Evolutionary conservation across 306 rosid species (phyloP).

Genomic region (Dalbergia oliveri): DNA sequence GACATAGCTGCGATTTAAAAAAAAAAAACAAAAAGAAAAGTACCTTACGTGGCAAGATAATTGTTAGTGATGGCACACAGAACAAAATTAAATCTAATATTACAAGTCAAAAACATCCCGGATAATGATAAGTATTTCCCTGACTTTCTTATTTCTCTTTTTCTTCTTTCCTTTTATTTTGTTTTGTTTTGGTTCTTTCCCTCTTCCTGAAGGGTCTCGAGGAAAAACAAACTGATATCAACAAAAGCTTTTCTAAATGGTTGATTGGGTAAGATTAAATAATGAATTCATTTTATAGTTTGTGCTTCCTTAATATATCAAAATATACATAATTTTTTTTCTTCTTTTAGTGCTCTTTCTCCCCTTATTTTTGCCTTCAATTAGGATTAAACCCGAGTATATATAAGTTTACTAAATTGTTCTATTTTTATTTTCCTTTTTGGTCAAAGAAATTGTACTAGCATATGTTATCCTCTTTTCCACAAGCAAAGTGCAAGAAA

Average conservation of each 20-base stretch:
- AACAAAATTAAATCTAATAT: slow-evolving; percentile 36
- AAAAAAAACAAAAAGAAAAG: background rate
- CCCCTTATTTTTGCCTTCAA: background rate
- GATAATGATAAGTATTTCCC: slow-evolving; percentile 1
- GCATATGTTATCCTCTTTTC: background rate
- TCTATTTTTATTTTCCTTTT: too few species aligned
- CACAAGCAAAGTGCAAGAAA: slow-evolving; percentile 19
- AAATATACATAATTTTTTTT: background rate
- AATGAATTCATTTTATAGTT: slow-evolving; percentile 15
- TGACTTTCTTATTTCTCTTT: background rate
- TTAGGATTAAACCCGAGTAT: background rate
- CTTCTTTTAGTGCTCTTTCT: background rate
- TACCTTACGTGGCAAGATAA: slow-evolving; percentile 5
- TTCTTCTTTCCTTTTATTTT: background rate
- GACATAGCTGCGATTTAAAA: background rate
- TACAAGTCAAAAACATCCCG: background rate
- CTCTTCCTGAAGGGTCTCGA: background rate
- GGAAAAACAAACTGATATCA: slow-evolving; percentile 20
- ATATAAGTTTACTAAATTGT: too few species aligned
- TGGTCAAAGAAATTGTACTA: slow-evolving; percentile 21
- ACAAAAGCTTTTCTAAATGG: background rate
- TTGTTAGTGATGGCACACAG: slow-evolving; percentile 35
- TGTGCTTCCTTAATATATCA: slow-evolving; percentile 33
- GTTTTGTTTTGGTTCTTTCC: background rate
- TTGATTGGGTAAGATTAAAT: slow-evolving; percentile 15